These are phyloP conservation scores for Fonsecaea multimorphosa DNA, from an alignment of 2,329 filamentous ascomycete species.

Conservation along the genomic window DNA sequence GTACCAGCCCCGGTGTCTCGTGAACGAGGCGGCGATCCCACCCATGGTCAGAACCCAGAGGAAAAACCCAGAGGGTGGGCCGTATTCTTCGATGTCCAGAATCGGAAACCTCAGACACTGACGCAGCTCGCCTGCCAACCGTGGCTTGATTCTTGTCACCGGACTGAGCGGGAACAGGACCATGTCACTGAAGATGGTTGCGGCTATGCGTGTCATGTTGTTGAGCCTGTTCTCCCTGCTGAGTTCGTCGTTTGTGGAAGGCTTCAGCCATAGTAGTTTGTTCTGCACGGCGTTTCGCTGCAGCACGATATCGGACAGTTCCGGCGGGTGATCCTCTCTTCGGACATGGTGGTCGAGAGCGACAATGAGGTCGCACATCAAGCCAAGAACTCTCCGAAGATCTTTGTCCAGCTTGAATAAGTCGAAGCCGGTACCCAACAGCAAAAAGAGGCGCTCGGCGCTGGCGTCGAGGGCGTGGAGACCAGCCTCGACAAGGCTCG, in stretches of 20 bases:
- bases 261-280: conserved; percentile 10
- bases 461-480: conserved; percentile 3
- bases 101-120: conserved; percentile 1
- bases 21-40: conserved; percentile 13
- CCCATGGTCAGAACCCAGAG: conserved; percentile 7
- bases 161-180: conserved; percentile 15
- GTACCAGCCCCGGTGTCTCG: conserved; percentile 16
- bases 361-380: conserved; percentile 12
- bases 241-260: not conserved
- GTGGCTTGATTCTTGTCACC: conserved; percentile 11
- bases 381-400: not conserved
- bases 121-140: conserved; percentile 12
- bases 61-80: not conserved
- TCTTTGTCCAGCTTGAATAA: not conserved
- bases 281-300: conserved; percentile 10
- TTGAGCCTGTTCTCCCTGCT: not conserved
- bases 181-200: conserved; percentile 18
- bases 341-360: conserved; percentile 18
- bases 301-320: conserved; percentile 5
- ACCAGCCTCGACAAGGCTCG: conserved; percentile 2
- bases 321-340: not conserved
- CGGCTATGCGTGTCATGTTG: conserved; percentile 10
- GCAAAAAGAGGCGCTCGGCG: not conserved
- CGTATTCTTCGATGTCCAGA: conserved; percentile 9
- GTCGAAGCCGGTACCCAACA: not conserved